A percentile compares a stretch with the other conserved stretches of the same genome.
These are phyloP conservation scores for Meredithiella fracta DNA, from an alignment of 2,329 filamentous ascomycete species.

Conservation along the genomic window DNA sequence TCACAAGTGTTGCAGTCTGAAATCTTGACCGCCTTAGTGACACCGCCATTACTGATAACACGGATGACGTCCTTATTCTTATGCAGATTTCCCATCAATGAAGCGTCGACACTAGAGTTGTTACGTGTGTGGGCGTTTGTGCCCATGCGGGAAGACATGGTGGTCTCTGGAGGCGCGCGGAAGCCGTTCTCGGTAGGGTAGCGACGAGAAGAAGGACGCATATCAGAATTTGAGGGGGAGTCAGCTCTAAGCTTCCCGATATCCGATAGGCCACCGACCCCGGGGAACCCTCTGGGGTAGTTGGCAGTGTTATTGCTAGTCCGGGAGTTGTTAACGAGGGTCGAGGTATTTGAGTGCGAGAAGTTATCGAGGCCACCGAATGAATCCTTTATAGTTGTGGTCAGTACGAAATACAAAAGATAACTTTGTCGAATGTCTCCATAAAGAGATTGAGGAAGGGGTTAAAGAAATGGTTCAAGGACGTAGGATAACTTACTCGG, in stretches of 20 bases:
- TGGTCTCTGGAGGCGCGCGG: conserved; percentile 43
- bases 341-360: conserved; percentile 43
- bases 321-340: conserved; percentile 43
- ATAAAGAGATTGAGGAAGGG: background rate
- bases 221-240: conserved; percentile 48
- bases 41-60: conserved; percentile 80
- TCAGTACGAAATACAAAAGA: conserved; percentile 1
- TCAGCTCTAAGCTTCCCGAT: conserved; percentile 43
- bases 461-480: background rate
- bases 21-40: conserved; percentile 87
- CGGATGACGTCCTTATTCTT: conserved; percentile 77
- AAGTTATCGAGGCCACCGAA: conserved; percentile 65
- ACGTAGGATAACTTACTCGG: conserved; percentile 44
- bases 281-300: conserved; percentile 46
- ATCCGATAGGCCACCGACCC: conserved; percentile 23
- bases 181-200: conserved; percentile 33
- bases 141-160: conserved; percentile 8
- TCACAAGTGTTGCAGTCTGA: conserved; percentile 81
- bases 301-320: conserved; percentile 34
- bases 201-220: conserved; percentile 25
- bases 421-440: background rate
- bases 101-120: conserved; percentile 69
- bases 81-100: conserved; percentile 72
- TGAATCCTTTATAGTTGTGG: conserved; percentile 46
- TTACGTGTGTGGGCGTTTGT: conserved; percentile 47